Evolutionary conservation across 345 rosid species (phyloP).

Genomic region (Erysimum cheiranthoides): DNA sequence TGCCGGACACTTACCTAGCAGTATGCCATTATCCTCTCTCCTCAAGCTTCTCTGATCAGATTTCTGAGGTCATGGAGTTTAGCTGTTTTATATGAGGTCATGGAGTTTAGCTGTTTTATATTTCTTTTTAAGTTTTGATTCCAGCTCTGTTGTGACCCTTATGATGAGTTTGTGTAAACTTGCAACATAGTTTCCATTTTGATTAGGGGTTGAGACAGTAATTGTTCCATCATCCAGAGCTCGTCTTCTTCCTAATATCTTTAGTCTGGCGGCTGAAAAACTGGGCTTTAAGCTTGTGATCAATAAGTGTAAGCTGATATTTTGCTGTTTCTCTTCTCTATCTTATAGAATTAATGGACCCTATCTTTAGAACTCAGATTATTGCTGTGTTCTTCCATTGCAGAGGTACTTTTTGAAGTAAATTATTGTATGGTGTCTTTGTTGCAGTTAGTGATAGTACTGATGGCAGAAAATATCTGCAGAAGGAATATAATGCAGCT

Average conservation of each 20-base stretch:
- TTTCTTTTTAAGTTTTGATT: no score
- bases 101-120: slow-evolving; percentile 12
- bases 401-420: neutral
- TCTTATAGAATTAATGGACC: neutral
- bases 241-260: slow-evolving; percentile 64
- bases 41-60: slow-evolving; percentile 56
- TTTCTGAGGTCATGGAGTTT: no score
- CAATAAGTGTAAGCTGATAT: slow-evolving; percentile 58
- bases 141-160: no score
- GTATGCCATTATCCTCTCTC: slow-evolving; percentile 54
- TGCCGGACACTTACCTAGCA: slow-evolving; percentile 62
- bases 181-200: no score
- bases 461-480: slow-evolving; percentile 76
- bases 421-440: neutral
- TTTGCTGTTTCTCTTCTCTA: slow-evolving; percentile 1
- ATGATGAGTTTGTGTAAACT: no score
- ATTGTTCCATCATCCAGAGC: slow-evolving; percentile 72
- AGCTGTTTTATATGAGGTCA: no score
- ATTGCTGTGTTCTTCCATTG: slow-evolving; percentile 3
- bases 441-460: slow-evolving; percentile 56
- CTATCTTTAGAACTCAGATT: neutral
- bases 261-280: slow-evolving; percentile 81
- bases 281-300: slow-evolving; percentile 78
- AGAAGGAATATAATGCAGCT: slow-evolving; percentile 60
- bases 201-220: no score